A percentile compares a stretch with the other conserved stretches of the same genome.
phyloP scores from a whole-genome alignment of 345 rosid genomes.

The Acer yangbiense region DNA sequence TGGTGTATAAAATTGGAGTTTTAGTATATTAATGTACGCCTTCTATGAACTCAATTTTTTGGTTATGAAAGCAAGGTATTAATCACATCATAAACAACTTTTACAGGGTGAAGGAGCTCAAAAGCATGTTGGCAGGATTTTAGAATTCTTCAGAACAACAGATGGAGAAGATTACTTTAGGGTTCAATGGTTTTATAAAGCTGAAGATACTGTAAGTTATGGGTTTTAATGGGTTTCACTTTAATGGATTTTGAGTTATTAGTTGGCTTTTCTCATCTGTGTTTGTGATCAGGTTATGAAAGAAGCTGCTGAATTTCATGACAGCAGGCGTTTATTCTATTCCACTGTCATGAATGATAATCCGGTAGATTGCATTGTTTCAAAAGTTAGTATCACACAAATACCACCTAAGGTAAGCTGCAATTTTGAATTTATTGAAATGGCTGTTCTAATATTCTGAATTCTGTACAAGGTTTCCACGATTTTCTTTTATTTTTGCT shows the following conservation, averaged over 20 bases:
- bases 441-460: slow-evolving; percentile 6
- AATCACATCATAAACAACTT: slow-evolving; percentile 18
- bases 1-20: slow-evolving; percentile 7
- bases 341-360: slow-evolving; percentile 93
- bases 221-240: slow-evolving; percentile 17
- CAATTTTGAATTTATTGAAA: background rate
- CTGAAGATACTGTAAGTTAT: slow-evolving; percentile 82
- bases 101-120: slow-evolving; percentile 70
- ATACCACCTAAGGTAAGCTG: slow-evolving; percentile 59
- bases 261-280: slow-evolving; percentile 14
- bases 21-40: background rate
- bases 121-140: slow-evolving; percentile 65
- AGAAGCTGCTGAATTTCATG: slow-evolving; percentile 62
- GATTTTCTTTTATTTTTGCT: slow-evolving; percentile 5
- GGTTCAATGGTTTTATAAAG: slow-evolving; percentile 95
- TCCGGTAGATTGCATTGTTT: slow-evolving; percentile 74
- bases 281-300: slow-evolving; percentile 58
- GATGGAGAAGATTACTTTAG: slow-evolving; percentile 73
- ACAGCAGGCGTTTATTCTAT: slow-evolving; percentile 77
- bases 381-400: slow-evolving; percentile 65
- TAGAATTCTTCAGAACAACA: slow-evolving; percentile 80
- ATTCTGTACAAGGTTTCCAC: slow-evolving; percentile 5
- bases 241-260: too few species aligned
- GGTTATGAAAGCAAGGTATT: slow-evolving; percentile 1
- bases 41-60: slow-evolving; percentile 8